A percentile compares a stretch with the other conserved stretches of the same genome.
Conservation (phyloP, 306 rosid species). For the Cucurbita ficifolia region DNA sequence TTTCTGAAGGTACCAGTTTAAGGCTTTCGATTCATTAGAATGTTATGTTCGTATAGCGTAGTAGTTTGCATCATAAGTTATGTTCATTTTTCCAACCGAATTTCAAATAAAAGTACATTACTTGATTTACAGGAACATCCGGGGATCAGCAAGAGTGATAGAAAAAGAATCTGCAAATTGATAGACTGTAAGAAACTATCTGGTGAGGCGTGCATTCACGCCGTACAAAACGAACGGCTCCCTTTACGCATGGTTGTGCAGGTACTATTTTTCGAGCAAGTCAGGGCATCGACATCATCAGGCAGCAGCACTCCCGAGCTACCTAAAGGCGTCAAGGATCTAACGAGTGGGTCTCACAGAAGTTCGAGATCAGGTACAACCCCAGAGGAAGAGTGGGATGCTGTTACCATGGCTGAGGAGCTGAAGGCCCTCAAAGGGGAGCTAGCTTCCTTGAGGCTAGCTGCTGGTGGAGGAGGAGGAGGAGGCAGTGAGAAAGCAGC, state of each 20-base stretch:
- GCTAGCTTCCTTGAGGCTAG: conserved; percentile 66
- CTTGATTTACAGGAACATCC: conserved; percentile 59
- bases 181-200: conserved; percentile 90
- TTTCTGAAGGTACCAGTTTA: conserved; percentile 60
- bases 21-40: background rate
- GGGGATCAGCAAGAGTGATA: conserved; percentile 68
- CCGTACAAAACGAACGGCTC: conserved; percentile 89
- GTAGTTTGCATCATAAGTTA: background rate
- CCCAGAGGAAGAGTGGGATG: conserved; percentile 70
- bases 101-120: background rate
- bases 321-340: conserved; percentile 54
- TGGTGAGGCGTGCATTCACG: conserved; percentile 82
- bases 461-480: conserved; percentile 31
- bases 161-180: conserved; percentile 78
- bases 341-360: conserved; percentile 49
- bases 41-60: background rate
- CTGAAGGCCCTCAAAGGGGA: conserved; percentile 74
- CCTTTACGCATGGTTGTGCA: conserved; percentile 90
- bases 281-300: conserved; percentile 55
- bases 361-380: conserved; percentile 85
- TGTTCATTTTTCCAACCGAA: background rate
- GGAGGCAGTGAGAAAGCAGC: conserved; percentile 54
- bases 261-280: conserved; percentile 88
- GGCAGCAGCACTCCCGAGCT: conserved; percentile 94
- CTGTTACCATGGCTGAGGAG: conserved; percentile 61